phyloP scores from a whole-genome alignment of 148 eudicot genomes.

The Fagopyrum esculentum region DNA sequence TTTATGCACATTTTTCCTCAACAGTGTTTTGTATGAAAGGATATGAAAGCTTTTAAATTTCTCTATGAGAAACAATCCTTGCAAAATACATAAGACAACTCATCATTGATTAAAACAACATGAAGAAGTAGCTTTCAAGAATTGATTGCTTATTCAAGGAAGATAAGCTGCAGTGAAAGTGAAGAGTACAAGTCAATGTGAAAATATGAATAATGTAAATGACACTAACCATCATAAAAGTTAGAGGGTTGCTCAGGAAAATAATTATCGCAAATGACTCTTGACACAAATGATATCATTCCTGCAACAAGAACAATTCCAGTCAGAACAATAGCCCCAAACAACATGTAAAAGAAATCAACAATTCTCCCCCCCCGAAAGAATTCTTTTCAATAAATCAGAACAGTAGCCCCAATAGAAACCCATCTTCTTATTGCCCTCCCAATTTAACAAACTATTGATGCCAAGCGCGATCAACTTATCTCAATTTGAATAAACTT shows the following conservation, averaged over 20 bases:
- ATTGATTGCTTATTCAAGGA: too few relatives aligned
- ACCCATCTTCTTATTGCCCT: background rate
- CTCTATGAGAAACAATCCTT: background rate
- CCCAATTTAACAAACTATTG: background rate
- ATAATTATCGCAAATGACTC: slow-evolving; percentile 88
- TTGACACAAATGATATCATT: slow-evolving; percentile 83
- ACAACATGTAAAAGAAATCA: slow-evolving; percentile 95
- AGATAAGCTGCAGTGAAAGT: slow-evolving; percentile 35
- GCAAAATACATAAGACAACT: background rate
- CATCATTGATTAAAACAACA: background rate
- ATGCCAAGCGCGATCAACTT: background rate
- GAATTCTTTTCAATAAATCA: slow-evolving; percentile 59
- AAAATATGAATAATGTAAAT: background rate
- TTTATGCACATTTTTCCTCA: too few relatives aligned
- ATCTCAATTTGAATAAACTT: background rate
- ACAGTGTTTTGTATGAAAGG: too few relatives aligned
- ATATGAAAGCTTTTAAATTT: too few relatives aligned
- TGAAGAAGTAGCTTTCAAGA: too few relatives aligned
- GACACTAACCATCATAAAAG: slow-evolving; percentile 82
- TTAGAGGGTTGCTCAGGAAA: slow-evolving; percentile 91
- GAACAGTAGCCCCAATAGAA: background rate
- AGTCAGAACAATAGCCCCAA: slow-evolving; percentile 86
- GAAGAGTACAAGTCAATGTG: slow-evolving; percentile 34
- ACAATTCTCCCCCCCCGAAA: slow-evolving; percentile 70
- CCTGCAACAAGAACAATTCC: slow-evolving; percentile 93